Conservation (phyloP, 345 rosid genomes). For the Populus euphratica region DNA sequence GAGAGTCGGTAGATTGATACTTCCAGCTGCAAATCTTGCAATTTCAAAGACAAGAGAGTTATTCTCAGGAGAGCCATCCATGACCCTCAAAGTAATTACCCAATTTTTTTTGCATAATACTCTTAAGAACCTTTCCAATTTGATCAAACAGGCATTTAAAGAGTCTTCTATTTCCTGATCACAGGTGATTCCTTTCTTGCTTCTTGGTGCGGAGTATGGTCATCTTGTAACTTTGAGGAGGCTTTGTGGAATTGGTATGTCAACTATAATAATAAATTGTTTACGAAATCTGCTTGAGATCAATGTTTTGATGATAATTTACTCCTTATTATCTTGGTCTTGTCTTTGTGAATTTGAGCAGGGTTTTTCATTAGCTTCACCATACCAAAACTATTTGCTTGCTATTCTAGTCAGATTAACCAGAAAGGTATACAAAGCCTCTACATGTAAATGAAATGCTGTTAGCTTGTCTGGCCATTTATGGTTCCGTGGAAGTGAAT, state of each 20-base stretch:
- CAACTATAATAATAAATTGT: not conserved
- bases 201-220: conserved; percentile 89
- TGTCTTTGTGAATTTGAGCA: conserved; percentile 32
- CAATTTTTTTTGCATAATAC: not conserved
- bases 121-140: not conserved
- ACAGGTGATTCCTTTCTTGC: conserved; percentile 77
- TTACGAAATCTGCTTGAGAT: not conserved
- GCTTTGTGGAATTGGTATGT: conserved; percentile 68
- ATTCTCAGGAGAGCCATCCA: conserved; percentile 94
- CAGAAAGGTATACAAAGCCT: conserved; percentile 42
- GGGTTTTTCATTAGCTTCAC: conserved; percentile 82
- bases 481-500: conserved; percentile 11
- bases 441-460: not conserved
- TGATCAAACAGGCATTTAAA: conserved; percentile 1
- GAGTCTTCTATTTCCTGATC: conserved; percentile 14
- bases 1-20: conserved; percentile 55
- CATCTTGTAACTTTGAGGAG: conserved; percentile 74
- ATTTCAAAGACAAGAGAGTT: conserved; percentile 59
- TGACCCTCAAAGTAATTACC: conserved; percentile 73
- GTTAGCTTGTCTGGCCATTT: not conserved
- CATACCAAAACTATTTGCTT: conserved; percentile 61
- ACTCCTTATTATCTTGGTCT: not conserved
- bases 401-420: conserved; percentile 53
- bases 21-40: conserved; percentile 71
- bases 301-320: not conserved